Evolutionary conservation across 78 protist genomes (phyloP).

Genomic region (Dictyostelium firmibasis): DNA sequence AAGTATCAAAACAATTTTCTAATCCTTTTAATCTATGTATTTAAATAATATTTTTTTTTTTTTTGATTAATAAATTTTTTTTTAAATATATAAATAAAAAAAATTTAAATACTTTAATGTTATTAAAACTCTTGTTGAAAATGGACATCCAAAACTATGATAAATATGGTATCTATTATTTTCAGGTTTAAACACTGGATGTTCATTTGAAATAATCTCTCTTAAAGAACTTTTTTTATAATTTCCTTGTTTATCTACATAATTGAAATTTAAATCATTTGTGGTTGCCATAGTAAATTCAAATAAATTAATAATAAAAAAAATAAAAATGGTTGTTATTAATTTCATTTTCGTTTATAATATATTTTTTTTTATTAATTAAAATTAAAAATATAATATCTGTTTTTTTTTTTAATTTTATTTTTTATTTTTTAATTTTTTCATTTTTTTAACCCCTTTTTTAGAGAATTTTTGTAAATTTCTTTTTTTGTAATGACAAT

Average conservation of each 20-base stretch:
- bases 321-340: too few species aligned
- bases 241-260: background rate
- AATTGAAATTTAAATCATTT: background rate
- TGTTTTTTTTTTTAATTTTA: too few species aligned
- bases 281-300: background rate
- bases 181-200: conserved; percentile 51
- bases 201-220: background rate
- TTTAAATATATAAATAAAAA: too few species aligned
- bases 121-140: conserved; percentile 56
- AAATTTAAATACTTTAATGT: background rate
- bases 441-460: too few species aligned
- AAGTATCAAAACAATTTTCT: conserved; percentile 68
- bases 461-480: too few species aligned
- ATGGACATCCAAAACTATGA: conserved; percentile 84
- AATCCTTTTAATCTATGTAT: conserved; percentile 81
- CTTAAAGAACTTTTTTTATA: background rate
- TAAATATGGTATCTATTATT: conserved; percentile 81
- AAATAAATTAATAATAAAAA: too few species aligned
- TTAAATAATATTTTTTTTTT: background rate
- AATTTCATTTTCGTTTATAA: background rate
- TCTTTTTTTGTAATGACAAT: too few species aligned
- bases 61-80: background rate
- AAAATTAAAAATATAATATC: too few species aligned
- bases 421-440: too few species aligned
- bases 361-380: too few species aligned